Evolutionary conservation across 1,139 yeast species (phyloP).

Genomic region (Yamadazyma sp.): DNA sequence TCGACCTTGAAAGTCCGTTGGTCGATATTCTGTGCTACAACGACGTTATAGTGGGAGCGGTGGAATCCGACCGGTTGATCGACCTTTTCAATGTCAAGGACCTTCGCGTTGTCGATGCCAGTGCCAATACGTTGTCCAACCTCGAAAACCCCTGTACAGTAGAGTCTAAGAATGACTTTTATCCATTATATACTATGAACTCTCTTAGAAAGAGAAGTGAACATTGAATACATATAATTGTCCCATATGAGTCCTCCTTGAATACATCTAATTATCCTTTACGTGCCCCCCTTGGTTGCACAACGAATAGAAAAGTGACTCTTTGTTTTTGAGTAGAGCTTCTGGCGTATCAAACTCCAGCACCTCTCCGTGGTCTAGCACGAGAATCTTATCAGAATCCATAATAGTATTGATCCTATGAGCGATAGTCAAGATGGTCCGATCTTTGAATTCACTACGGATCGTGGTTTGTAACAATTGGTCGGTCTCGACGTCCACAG

Average conservation of each 20-base stretch:
- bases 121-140: conserved; percentile 10
- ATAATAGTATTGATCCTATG: conserved; percentile 91
- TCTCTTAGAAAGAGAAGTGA: conserved; percentile 83
- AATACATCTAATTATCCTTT: not conserved
- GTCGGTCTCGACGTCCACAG: conserved; percentile 96
- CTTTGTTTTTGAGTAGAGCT: conserved; percentile 61
- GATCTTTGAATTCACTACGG: conserved; percentile 76
- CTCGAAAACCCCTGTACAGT: conserved; percentile 36
- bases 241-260: no score
- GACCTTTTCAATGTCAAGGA: conserved; percentile 23
- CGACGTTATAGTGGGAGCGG: conserved; percentile 41
- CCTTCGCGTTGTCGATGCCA: conserved; percentile 7
- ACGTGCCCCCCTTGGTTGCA: conserved; percentile 65
- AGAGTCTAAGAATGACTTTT: conserved; percentile 43
- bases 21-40: conserved; percentile 25
- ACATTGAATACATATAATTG: conserved; percentile 31
- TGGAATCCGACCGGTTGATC: conserved; percentile 30
- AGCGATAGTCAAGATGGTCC: conserved; percentile 92
- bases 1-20: conserved; percentile 24
- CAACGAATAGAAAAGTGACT: conserved; percentile 74
- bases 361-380: conserved; percentile 80
- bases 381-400: conserved; percentile 87
- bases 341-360: conserved; percentile 86
- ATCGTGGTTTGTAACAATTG: conserved; percentile 83
- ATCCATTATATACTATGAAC: conserved; percentile 64